Conservation (phyloP, 139 green algal genomes). For the Closterium sp. region DNA sequence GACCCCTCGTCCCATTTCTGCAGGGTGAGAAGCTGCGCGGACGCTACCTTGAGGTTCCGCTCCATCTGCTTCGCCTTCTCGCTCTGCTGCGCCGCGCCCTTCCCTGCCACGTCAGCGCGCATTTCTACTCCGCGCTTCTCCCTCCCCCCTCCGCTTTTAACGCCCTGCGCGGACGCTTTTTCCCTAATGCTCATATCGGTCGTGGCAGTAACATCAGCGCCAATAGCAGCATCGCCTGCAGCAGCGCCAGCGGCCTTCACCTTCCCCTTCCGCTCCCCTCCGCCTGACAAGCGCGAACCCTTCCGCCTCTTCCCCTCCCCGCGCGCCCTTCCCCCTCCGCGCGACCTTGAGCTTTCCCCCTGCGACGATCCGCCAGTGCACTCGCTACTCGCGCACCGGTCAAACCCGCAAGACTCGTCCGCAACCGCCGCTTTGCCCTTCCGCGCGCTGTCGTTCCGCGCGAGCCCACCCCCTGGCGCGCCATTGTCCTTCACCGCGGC, state of each 20-base stretch:
- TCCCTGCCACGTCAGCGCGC: not conserved
- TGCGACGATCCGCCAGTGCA: not conserved
- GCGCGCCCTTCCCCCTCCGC: not conserved
- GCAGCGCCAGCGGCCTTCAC: not conserved
- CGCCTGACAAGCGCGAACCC: not conserved
- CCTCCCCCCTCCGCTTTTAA: not conserved
- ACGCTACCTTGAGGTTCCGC: not conserved
- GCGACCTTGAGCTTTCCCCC: not conserved
- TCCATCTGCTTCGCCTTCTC: not conserved
- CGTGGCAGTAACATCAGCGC: not conserved
- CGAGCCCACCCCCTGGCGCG: not conserved
- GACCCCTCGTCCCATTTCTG: not conserved
- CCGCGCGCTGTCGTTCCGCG: not conserved
- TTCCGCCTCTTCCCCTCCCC: not conserved
- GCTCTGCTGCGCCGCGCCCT: not conserved
- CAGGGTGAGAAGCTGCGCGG: not conserved
- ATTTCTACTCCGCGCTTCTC: not conserved
- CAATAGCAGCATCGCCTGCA: not conserved
- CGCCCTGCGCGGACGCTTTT: not conserved
- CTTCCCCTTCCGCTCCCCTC: not conserved
- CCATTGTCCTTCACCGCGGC: not conserved
- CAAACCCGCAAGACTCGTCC: not conserved
- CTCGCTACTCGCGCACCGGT: not conserved
- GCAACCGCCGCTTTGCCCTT: not conserved
- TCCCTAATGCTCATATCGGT: not conserved